These are phyloP conservation scores for Acer saccharum DNA, from an alignment of 345 rosid genomes.

Conservation along the genomic window DNA sequence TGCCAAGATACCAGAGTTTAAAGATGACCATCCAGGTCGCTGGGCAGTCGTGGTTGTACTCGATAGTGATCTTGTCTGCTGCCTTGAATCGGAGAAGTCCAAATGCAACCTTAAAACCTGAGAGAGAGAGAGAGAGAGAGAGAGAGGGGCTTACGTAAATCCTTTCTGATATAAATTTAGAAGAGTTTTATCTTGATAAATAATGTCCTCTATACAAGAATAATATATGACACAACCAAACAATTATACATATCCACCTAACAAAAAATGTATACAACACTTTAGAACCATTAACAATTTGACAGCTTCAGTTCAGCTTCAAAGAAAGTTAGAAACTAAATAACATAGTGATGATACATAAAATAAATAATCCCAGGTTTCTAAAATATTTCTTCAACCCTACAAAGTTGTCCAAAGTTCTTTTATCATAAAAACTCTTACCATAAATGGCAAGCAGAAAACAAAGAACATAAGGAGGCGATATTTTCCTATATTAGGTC, in stretches of 20 bases:
- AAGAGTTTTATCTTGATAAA: not conserved
- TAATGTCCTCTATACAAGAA: not conserved
- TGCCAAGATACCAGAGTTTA: constrained; percentile 49
- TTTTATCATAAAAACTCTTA: not conserved
- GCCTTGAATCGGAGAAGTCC: constrained; percentile 49
- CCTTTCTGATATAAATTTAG: not conserved
- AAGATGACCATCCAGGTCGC: constrained; percentile 34
- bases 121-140: constrained; percentile 19
- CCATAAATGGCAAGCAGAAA: not conserved
- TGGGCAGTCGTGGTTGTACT: constrained; percentile 18
- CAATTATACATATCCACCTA: not conserved
- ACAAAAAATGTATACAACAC: not conserved
- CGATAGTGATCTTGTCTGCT: constrained; percentile 27
- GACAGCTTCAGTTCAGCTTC: too few species aligned
- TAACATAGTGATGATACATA: not conserved
- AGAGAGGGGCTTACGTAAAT: constrained; percentile 5
- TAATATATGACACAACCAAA: too few species aligned
- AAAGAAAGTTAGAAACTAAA: not conserved
- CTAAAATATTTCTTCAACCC: not conserved
- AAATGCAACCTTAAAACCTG: constrained; percentile 78
- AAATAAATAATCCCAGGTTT: not conserved
- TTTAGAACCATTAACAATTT: too few species aligned
- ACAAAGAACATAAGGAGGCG: too few species aligned
- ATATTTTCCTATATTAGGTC: too few species aligned
- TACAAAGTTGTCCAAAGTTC: not conserved